Base-by-base conservation (phyloP, 192 early-diverging fungal species). In the Coemansia sp. region DNA sequence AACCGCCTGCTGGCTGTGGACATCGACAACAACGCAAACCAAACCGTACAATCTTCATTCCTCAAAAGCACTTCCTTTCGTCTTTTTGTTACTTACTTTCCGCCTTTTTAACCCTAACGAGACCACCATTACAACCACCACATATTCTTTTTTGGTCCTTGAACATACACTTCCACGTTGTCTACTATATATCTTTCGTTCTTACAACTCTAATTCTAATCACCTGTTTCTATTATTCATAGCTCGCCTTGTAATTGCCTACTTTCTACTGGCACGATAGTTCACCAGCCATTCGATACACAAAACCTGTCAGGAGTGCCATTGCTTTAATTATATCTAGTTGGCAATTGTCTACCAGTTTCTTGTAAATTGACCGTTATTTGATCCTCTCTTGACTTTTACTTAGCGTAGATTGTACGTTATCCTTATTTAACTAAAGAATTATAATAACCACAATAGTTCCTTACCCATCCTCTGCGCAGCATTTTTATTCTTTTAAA, bases 321-420 rank as follows among this genome's bases (percentile, higher is more conserved):
- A n/a, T n/a, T n/a, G n/a, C 37, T n/a, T 46, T 46, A 20, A 16
- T 16, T n/a, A 40, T 46, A 46, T 46, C 13, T 1, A 20, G 43
- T n/a, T 45, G 4, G 1, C 46, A 49, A 26, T 26, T 49, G 46
- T 23, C 25, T 21, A 23, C 20, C 46, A 25, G 8, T 49, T 12
- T 49, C 46, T 37, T 10, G 35, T 5, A 37, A 7, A 37, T 37
- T 37, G 10, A 10, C 35, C 10, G 35, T 10, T 37, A 7, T 40
- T 40, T 15, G 10, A 40, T 40, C 37, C 15, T 40, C 37, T 40
- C 37, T 51, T 51, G 7, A 26, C 48, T 51, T 21, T 51, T 51
- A 51, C 26, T 51, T 51, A 51, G 48, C 48, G 48, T 51, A 51
- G 48, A 51, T 51, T 23, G 48, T 21, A 51, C 48, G 7, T 26